These are phyloP conservation scores for Gossypium stocksii DNA, from an alignment of 345 rosid genomes.

Conservation along the genomic window DNA sequence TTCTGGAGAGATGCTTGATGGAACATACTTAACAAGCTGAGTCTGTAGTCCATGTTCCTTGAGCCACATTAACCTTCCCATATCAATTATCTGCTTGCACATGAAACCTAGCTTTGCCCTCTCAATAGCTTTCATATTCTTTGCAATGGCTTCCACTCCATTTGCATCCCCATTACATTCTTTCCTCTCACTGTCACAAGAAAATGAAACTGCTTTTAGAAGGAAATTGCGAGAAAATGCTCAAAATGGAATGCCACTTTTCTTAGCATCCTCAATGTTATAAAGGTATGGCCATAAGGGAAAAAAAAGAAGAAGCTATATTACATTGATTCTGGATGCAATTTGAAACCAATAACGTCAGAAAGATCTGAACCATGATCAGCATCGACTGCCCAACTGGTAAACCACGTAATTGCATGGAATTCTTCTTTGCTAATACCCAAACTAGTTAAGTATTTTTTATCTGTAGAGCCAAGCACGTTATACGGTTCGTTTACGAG, in stretches of 20 bases:
- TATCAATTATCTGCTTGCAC: constrained; percentile 83
- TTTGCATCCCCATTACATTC: constrained; percentile 27
- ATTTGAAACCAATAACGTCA: constrained; percentile 29
- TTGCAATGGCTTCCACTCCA: constrained; percentile 49
- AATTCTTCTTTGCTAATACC: constrained; percentile 68
- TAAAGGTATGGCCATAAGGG: neutral
- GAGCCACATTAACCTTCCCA: constrained; percentile 76
- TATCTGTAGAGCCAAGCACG: constrained; percentile 41
- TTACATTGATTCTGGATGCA: constrained; percentile 37
- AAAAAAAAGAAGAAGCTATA: neutral
- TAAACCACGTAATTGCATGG: constrained; percentile 74
- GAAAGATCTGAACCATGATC: constrained; percentile 71
- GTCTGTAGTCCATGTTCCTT: constrained; percentile 48
- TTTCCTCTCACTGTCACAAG: constrained; percentile 35
- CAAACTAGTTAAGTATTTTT: constrained; percentile 42
- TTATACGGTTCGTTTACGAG: constrained; percentile 1
- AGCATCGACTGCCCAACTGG: constrained; percentile 98
- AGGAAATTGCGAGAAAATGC: neutral
- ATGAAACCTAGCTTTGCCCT: constrained; percentile 78
- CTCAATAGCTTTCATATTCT: constrained; percentile 58
- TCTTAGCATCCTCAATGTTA: neutral
- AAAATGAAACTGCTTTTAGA: neutral
- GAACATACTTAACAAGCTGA: constrained; percentile 67
- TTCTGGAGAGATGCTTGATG: constrained; percentile 71
- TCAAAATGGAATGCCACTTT: neutral